A percentile compares a stretch with the other conserved stretches of the same genome.
phyloP scores from a whole-genome alignment of 75 land plant species.

The Picea glauca region DNA sequence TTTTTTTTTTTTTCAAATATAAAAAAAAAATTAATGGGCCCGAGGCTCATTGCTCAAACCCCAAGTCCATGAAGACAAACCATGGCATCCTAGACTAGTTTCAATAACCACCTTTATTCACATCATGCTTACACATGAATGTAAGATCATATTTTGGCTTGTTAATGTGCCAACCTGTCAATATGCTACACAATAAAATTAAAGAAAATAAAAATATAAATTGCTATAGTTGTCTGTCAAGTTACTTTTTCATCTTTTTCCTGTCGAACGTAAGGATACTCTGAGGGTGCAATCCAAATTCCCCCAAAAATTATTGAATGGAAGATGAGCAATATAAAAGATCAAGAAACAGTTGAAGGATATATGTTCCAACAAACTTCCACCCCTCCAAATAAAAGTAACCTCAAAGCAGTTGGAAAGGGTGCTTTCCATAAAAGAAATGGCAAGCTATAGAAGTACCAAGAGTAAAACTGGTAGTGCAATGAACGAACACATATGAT shows the following conservation, averaged over 20 bases:
- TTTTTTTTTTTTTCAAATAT: too few relatives aligned
- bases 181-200: neutral
- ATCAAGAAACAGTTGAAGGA: slow-evolving; percentile 68
- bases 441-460: slow-evolving; percentile 92
- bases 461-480: slow-evolving; percentile 95
- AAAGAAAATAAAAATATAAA: neutral
- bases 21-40: too few relatives aligned
- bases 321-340: slow-evolving; percentile 38
- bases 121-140: neutral
- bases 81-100: neutral
- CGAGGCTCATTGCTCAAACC: too few relatives aligned
- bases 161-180: neutral
- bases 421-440: slow-evolving; percentile 79
- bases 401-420: slow-evolving; percentile 70
- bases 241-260: slow-evolving; percentile 1
- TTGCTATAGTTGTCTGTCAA: neutral
- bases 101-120: neutral
- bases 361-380: slow-evolving; percentile 92
- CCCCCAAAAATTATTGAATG: slow-evolving; percentile 66
- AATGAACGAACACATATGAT: slow-evolving; percentile 79
- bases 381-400: slow-evolving; percentile 63
- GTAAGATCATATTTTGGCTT: neutral
- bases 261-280: slow-evolving; percentile 40
- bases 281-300: slow-evolving; percentile 61
- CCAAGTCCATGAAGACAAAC: neutral